A percentile compares a stretch with the other conserved stretches of the same genome.
phyloP scores from a whole-genome alignment of 345 rosid species.

The Populus davidiana region DNA sequence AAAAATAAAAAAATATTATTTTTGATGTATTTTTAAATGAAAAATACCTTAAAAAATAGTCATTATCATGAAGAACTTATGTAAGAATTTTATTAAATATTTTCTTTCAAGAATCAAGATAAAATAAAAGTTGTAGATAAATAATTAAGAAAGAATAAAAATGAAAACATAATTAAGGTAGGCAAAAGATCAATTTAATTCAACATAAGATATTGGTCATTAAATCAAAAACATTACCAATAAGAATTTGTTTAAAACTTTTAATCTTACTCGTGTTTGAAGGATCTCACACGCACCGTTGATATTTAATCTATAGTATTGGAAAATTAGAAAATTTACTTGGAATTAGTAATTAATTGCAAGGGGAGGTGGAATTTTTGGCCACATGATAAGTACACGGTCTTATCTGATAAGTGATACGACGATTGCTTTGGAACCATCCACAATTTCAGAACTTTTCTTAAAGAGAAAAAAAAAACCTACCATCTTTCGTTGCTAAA shows the following conservation, averaged over 20 bases:
- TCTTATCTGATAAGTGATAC: neutral
- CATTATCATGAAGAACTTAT: no score
- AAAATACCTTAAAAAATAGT: no score
- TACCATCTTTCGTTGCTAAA: neutral
- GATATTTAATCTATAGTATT: neutral
- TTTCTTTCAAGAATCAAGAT: neutral
- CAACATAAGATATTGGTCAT: neutral
- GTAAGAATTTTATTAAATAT: neutral
- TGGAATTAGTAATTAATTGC: no score
- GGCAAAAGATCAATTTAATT: neutral
- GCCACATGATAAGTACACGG: fast-evolving
- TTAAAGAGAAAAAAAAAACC: neutral
- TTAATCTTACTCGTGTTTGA: no score
- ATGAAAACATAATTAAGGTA: neutral
- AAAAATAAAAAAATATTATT: no score
- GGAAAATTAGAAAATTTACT: no score
- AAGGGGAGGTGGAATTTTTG: no score
- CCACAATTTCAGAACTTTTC: neutral
- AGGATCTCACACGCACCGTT: neutral
- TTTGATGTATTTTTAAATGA: fast-evolving
- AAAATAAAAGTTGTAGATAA: neutral
- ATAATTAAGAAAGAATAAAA: neutral
- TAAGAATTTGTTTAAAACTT: neutral
- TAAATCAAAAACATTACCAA: neutral
- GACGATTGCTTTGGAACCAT: no score